Evolutionary conservation across 495 filamentous ascomycete genomes (phyloP).

Genomic region (Hyaloscypha hepaticicola): DNA sequence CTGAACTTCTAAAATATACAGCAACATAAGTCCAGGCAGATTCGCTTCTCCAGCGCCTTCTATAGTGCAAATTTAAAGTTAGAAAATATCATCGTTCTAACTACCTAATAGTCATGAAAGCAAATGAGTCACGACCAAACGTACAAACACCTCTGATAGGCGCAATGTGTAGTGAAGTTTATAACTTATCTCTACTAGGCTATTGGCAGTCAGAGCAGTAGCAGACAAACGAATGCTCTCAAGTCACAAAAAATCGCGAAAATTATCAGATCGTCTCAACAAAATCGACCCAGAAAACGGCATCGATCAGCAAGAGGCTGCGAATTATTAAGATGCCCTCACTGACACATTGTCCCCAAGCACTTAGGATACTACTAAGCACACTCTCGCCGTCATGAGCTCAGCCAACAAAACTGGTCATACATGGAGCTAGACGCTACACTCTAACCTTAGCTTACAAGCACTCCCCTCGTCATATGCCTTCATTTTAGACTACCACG

Average conservation of each 20-base stretch:
- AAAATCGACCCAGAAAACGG: not conserved
- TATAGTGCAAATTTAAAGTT: too few relatives aligned
- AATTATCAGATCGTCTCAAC: too few relatives aligned
- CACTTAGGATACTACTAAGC: not conserved
- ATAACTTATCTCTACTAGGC: not conserved
- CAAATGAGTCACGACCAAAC: too few relatives aligned
- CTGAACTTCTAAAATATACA: too few relatives aligned
- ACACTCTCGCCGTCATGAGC: slow-evolving; percentile 8
- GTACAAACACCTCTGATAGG: too few relatives aligned
- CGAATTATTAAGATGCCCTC: slow-evolving; percentile 3
- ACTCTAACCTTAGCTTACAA: slow-evolving; percentile 1
- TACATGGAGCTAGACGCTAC: slow-evolving; percentile 5
- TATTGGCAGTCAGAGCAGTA: not conserved
- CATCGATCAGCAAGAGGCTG: not conserved
- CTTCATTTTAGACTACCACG: slow-evolving; percentile 7
- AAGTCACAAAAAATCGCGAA: not conserved
- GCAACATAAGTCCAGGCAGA: too few relatives aligned
- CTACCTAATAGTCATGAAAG: too few relatives aligned
- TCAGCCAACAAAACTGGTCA: slow-evolving; percentile 4
- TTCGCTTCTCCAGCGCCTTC: too few relatives aligned
- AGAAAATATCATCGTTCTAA: too few relatives aligned
- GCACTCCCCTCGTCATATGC: not conserved
- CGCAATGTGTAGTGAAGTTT: not conserved
- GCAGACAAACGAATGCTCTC: not conserved
- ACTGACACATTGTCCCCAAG: not conserved